Percentiles rank a stretch among this genome's conserved stretches.
These are phyloP conservation scores for Centrapalus pauciflorus DNA, from an alignment of 129 eudicot genomes.

Conservation along the genomic window DNA sequence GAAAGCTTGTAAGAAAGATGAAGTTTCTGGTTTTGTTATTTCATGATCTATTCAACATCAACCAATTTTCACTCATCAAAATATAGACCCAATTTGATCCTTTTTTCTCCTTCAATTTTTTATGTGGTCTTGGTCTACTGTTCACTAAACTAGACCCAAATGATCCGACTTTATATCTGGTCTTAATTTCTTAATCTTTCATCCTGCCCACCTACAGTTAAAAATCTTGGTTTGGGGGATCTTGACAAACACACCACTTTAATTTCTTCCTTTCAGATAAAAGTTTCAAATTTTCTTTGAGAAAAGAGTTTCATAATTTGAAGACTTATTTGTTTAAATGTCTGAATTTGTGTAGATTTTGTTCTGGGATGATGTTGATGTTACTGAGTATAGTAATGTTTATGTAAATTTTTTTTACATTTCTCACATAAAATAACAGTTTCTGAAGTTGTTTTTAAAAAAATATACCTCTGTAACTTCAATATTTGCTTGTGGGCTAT, in stretches of 20 bases:
- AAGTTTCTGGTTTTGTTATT: conserved; percentile 24
- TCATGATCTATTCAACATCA: conserved; percentile 19
- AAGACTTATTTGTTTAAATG: conserved; percentile 18
- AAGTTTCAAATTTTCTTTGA: background rate
- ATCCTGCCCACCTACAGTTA: background rate
- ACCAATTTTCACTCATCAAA: conserved; percentile 4
- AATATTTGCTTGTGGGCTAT: conserved; percentile 26
- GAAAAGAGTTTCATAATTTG: background rate
- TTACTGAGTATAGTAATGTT: background rate
- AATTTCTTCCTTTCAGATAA: background rate
- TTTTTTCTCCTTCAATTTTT: background rate
- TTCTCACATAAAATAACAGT: conserved; percentile 72
- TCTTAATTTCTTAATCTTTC: conserved; percentile 4
- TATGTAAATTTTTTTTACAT: conserved; percentile 4
- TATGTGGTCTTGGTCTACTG: conserved; percentile 27
- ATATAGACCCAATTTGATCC: background rate
- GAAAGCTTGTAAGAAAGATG: background rate
- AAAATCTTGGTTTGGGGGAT: conserved; percentile 3
- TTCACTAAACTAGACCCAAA: conserved; percentile 28
- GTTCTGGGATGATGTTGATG: conserved; percentile 3
- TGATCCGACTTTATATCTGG: conserved; percentile 20
- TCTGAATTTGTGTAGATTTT: conserved; percentile 19
- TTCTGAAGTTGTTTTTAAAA: conserved; percentile 31
- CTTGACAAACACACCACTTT: conserved; percentile 5
- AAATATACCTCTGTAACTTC: conserved; percentile 19